phyloP scores from a whole-genome alignment of 2,329 filamentous ascomycete genomes.

The Fusarium decemcellulare region DNA sequence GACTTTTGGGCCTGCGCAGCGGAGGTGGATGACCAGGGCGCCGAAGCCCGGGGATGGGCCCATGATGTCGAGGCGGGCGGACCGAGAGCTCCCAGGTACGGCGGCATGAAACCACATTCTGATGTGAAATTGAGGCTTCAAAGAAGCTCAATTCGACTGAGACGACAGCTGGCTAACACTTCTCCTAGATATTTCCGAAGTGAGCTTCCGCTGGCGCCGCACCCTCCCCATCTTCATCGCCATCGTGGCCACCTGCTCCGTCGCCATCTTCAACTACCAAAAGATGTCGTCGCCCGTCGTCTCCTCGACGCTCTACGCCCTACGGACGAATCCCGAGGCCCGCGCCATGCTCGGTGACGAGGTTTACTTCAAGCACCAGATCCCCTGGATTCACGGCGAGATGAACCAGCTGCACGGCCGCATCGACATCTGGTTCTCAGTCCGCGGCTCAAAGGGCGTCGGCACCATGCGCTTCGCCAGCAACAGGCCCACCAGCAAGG shows the following conservation, averaged over 20 bases:
- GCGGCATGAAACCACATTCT: neutral
- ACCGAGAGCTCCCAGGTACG: conserved; percentile 76
- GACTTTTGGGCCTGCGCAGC: conserved; percentile 49
- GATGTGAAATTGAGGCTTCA: neutral
- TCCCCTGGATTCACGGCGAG: conserved; percentile 87
- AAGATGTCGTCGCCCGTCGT: conserved; percentile 91
- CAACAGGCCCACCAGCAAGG: conserved; percentile 72
- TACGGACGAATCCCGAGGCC: conserved; percentile 84
- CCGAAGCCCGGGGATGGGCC: conserved; percentile 73
- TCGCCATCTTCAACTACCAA: conserved; percentile 99
- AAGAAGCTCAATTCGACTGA: conserved; percentile 6
- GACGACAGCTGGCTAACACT: neutral
- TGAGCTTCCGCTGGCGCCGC: conserved; percentile 73
- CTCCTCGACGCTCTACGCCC: conserved; percentile 90
- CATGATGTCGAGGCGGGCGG: conserved; percentile 74
- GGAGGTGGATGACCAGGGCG: conserved; percentile 66
- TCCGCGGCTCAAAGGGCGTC: conserved; percentile 80
- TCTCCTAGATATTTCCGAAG: conserved; percentile 56
- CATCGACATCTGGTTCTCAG: conserved; percentile 89
- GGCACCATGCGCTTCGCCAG: conserved; percentile 88
- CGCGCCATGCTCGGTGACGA: conserved; percentile 87
- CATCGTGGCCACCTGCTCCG: conserved; percentile 77
- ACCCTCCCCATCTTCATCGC: conserved; percentile 86
- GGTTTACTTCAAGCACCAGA: conserved; percentile 83
- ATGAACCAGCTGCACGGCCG: conserved; percentile 94